phyloP scores from a whole-genome alignment of 2,329 filamentous ascomycete species.

The Huntiella decipiens region DNA sequence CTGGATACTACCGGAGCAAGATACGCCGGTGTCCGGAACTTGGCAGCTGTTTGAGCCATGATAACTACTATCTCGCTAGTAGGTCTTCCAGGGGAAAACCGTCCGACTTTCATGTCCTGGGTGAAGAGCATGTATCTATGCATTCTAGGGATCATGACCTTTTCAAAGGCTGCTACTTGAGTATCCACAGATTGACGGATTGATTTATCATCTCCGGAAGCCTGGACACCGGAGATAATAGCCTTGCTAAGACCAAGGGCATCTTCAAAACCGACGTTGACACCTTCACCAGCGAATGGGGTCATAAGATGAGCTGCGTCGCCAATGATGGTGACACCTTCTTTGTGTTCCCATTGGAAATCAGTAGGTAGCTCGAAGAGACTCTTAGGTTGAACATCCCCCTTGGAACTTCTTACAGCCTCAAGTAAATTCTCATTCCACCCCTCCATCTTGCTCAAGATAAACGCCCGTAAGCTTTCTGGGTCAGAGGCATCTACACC shows the following conservation, averaged over 20 bases:
- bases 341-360: conserved; percentile 26
- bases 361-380: conserved; percentile 35
- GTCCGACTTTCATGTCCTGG: conserved; percentile 25
- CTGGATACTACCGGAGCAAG: conserved; percentile 19
- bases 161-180: conserved; percentile 20
- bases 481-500: neutral
- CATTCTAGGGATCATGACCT: conserved; percentile 21
- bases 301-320: conserved; percentile 43
- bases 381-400: conserved; percentile 21
- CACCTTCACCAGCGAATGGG: conserved; percentile 38
- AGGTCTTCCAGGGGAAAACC: neutral
- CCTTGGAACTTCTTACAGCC: neutral
- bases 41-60: neutral
- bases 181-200: conserved; percentile 16
- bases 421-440: neutral
- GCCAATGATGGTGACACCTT: conserved; percentile 35
- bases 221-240: conserved; percentile 18
- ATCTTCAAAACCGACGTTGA: conserved; percentile 38
- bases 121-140: conserved; percentile 17
- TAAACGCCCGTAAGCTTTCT: neutral
- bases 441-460: neutral
- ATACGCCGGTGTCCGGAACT: conserved; percentile 25
- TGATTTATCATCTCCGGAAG: too few species aligned
- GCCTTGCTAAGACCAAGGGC: conserved; percentile 28
- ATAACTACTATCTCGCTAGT: neutral